These are phyloP conservation scores for Erysimum pusillum DNA, from an alignment of 441 rosid genomes.

Conservation along the genomic window DNA sequence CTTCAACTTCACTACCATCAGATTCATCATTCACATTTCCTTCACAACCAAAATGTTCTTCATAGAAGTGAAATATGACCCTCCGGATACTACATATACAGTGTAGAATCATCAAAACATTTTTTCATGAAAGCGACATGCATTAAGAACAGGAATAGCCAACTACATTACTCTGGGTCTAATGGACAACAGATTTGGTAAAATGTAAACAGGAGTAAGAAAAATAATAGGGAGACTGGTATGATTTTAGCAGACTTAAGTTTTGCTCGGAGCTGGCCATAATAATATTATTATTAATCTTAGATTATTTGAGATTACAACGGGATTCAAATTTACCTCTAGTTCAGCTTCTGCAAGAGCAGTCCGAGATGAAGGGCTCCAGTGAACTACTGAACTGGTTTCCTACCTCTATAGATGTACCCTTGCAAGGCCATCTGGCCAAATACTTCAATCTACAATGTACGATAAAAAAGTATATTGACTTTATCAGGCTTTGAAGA, in stretches of 20 bases:
- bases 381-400: slow-evolving; percentile 97
- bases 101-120: no score
- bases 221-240: slow-evolving; percentile 25
- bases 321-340: slow-evolving; percentile 66
- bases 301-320: slow-evolving; percentile 8
- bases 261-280: slow-evolving; percentile 13
- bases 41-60: no score
- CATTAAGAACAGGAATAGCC: slow-evolving; percentile 14
- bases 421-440: slow-evolving; percentile 93
- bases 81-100: no score
- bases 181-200: slow-evolving; percentile 10
- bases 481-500: slow-evolving; percentile 34
- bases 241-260: slow-evolving; percentile 12
- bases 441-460: slow-evolving; percentile 87
- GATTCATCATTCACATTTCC: no score
- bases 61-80: no score
- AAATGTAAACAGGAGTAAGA: slow-evolving; percentile 27
- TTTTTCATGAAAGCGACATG: no score
- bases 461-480: slow-evolving; percentile 17
- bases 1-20: no score
- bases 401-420: slow-evolving; percentile 90
- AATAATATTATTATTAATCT: not conserved
- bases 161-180: not conserved
- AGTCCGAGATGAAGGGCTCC: slow-evolving; percentile 98
- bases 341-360: slow-evolving; percentile 99